Evolutionary conservation across 1,284 basidiomycete species (phyloP).

Genomic region (Cutaneotrichosporon mucoides): DNA sequence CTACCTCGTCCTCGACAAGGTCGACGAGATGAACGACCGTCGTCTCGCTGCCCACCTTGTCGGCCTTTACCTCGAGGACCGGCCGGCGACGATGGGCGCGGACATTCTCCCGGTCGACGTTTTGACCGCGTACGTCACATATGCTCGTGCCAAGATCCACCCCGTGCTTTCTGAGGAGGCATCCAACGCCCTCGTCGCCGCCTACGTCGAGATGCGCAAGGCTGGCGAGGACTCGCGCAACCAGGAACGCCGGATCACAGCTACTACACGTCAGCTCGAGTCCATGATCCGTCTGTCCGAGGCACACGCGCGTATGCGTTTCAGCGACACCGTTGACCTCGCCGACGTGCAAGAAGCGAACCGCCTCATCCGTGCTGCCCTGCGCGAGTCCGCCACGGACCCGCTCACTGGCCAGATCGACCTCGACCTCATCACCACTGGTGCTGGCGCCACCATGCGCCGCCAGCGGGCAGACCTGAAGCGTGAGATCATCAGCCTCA

Average conservation of each 20-base stretch:
- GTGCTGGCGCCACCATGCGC: slow-evolving; percentile 78
- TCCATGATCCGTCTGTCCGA: slow-evolving; percentile 97
- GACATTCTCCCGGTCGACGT: slow-evolving; percentile 83
- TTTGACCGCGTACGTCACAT: slow-evolving; percentile 91
- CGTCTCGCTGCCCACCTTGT: slow-evolving; percentile 89
- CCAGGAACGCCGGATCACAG: slow-evolving; percentile 90
- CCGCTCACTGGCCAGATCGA: slow-evolving; percentile 88
- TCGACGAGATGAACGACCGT: slow-evolving; percentile 86
- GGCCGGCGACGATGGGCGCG: slow-evolving; percentile 61
- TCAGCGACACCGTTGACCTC: slow-evolving; percentile 76
- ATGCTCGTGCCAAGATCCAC: slow-evolving; percentile 81
- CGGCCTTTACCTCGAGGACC: slow-evolving; percentile 87
- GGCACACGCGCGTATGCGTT: slow-evolving; percentile 93
- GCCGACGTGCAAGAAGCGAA: slow-evolving; percentile 86
- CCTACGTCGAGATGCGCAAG: slow-evolving; percentile 91
- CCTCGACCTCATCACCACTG: slow-evolving; percentile 91
- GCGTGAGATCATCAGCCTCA: slow-evolving; percentile 62
- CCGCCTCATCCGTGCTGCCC: slow-evolving; percentile 89
- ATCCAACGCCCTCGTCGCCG: slow-evolving; percentile 73
- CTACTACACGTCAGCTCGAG: slow-evolving; percentile 94
- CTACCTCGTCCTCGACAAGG: slow-evolving; percentile 94
- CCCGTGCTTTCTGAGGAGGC: slow-evolving; percentile 87
- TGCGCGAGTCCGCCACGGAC: slow-evolving; percentile 90
- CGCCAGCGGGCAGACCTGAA: slow-evolving; percentile 78
- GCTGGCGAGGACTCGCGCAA: slow-evolving; percentile 82